These are phyloP conservation scores for Pholiota conissans DNA, from an alignment of 768 basidiomycete species.

Conservation along the genomic window DNA sequence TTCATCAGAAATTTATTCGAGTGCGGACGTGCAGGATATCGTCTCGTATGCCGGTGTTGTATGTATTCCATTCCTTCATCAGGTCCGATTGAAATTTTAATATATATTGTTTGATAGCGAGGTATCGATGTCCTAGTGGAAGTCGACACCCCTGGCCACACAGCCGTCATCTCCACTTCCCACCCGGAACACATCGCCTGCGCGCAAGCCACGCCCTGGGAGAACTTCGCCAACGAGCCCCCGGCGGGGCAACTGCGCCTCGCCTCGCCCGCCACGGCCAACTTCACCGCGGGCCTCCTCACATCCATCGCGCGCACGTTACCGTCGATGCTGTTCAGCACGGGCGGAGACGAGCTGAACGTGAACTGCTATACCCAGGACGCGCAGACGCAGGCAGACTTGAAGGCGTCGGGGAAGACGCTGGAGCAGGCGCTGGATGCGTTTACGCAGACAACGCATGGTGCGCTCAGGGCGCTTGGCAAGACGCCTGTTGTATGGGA, in stretches of 20 bases:
- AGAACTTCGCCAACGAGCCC: slow-evolving; percentile 66
- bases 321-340: slow-evolving; percentile 65
- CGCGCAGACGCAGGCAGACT: slow-evolving; percentile 51
- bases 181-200: slow-evolving; percentile 82
- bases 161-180: slow-evolving; percentile 58
- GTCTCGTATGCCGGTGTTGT: slow-evolving; percentile 67
- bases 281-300: slow-evolving; percentile 60
- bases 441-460: slow-evolving; percentile 65
- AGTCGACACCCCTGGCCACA: slow-evolving; percentile 87
- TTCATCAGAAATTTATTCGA: slow-evolving; percentile 47
- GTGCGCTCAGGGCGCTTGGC: slow-evolving; percentile 47
- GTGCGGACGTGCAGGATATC: slow-evolving; percentile 55
- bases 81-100: not conserved
- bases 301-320: slow-evolving; percentile 49
- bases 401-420: slow-evolving; percentile 50
- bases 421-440: slow-evolving; percentile 62
- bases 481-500: slow-evolving; percentile 88
- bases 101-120: slow-evolving; percentile 38
- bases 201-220: slow-evolving; percentile 53
- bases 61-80: slow-evolving; percentile 34
- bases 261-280: slow-evolving; percentile 55
- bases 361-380: slow-evolving; percentile 65
- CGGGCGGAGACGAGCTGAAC: slow-evolving; percentile 85
- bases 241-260: slow-evolving; percentile 84
- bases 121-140: slow-evolving; percentile 79